Evolutionary conservation across 352 stramenopile genomes (phyloP), one percentile per base, ranked within the genome.

Genomic region (Globisporangium splendens): DNA sequence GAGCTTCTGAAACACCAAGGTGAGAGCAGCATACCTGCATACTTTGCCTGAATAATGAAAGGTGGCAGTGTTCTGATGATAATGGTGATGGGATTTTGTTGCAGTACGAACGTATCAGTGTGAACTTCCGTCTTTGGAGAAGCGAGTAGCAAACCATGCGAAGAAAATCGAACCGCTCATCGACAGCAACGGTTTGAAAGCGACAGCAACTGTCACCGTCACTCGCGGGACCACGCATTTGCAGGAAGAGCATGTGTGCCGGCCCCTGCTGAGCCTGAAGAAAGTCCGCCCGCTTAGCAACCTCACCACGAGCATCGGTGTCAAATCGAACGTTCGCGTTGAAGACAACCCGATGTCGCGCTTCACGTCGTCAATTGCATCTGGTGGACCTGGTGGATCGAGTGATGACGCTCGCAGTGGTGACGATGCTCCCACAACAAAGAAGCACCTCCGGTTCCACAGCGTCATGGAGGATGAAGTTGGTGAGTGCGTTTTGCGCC

Each of bases 301-400:
- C 14, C 78, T 76, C 7, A 85, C 78, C 47, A 69, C 80, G n/a
- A 85, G 77, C 67, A 79, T 90, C 44, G 77, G 79, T 8, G 65
- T 96, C 10, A 79, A 78, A 24, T 89, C 79, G 20, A 91, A 89
- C 48, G 69, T 83, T 33, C 79, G 75, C 42, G 77, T 88, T 1
- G 83, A 92, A 12, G 89, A 97, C 65, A 82, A 97, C 52, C 73
- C 80, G 4, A 77, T 94, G 33, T 67, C 98, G 51, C 76, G 83
- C 11, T 92, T 94, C 55, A 75, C 96, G 11, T 90, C 91, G 4
- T 96, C 13, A 75, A 73, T 43, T 62, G 59, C 24, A 31, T 31
- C 24, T 31, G 24, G 24, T 31, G 24, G 24, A 31, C 24, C 24
- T 31, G 24, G 24, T 31, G 24, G 24, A 31, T 31, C 24, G 24